phyloP scores from a whole-genome alignment of 2,329 filamentous ascomycete genomes.

The Domatiomyces catenatus region DNA sequence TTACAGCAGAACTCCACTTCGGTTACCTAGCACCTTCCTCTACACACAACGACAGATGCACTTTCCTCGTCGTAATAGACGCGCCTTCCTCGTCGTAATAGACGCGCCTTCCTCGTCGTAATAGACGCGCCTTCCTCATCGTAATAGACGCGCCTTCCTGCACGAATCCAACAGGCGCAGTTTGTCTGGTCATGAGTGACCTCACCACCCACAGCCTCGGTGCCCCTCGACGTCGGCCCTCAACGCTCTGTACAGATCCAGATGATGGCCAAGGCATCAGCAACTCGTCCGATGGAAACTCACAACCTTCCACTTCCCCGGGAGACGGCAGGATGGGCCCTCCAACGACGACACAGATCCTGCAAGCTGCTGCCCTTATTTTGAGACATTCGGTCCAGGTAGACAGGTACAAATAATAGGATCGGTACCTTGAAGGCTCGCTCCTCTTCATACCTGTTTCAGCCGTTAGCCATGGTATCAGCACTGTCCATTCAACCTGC shows the following conservation, averaged over 20 bases:
- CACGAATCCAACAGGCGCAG: too few species aligned
- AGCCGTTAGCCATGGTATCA: neutral
- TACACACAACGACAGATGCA: too few species aligned
- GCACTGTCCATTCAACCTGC: neutral
- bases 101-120: too few species aligned
- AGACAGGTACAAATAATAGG: neutral
- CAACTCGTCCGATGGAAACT: neutral
- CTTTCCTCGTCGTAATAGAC: too few species aligned
- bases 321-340: neutral
- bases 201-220: too few species aligned
- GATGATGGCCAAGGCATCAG: slow-evolving; percentile 16
- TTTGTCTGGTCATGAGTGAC: too few species aligned
- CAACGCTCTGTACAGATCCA: neutral
- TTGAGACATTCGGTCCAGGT: neutral
- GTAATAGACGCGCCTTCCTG: too few species aligned
- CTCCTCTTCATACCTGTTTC: neutral
- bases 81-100: too few species aligned
- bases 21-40: too few species aligned
- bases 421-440: neutral
- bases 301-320: neutral
- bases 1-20: too few species aligned
- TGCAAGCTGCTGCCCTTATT: neutral
- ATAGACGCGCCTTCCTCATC: too few species aligned
- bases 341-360: neutral
- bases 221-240: too few species aligned